Evolutionary conservation across 257 asterid genomes (phyloP).

Genomic region (Galeopsis tetrahit): DNA sequence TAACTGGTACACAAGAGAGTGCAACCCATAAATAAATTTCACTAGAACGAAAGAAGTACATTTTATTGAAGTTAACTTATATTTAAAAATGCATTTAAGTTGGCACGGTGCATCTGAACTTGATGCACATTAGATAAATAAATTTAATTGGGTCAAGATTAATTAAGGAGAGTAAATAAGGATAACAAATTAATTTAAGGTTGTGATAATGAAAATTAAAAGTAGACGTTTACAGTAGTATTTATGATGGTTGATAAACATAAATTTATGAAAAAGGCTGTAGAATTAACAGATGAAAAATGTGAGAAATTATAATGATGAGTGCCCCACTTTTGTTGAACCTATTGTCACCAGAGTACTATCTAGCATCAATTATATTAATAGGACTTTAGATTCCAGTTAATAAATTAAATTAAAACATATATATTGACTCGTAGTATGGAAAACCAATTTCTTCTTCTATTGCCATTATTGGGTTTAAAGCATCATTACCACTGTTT

Average conservation of each 20-base stretch:
- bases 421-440: background rate
- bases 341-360: background rate
- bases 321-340: conserved; percentile 7
- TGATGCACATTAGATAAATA: too few relatives aligned
- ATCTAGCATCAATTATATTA: conserved; percentile 6
- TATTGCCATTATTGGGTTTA: background rate
- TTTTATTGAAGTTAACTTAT: too few relatives aligned
- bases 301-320: conserved; percentile 1
- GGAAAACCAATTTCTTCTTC: background rate
- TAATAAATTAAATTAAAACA: background rate
- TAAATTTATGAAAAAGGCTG: too few relatives aligned
- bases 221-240: conserved; percentile 14
- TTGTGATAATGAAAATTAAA: background rate
- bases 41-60: too few relatives aligned
- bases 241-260: conserved; percentile 1
- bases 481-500: too few relatives aligned
- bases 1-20: too few relatives aligned
- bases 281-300: background rate
- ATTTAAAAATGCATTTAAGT: too few relatives aligned
- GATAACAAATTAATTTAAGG: background rate
- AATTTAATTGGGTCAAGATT: too few relatives aligned
- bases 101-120: too few relatives aligned
- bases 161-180: background rate
- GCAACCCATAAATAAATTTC: too few relatives aligned
- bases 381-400: background rate